Percentiles rank a stretch among this genome's conserved stretches.
Evolutionary conservation across 2,329 filamentous ascomycete species (phyloP).

Genomic region (Metarhizium sp.): DNA sequence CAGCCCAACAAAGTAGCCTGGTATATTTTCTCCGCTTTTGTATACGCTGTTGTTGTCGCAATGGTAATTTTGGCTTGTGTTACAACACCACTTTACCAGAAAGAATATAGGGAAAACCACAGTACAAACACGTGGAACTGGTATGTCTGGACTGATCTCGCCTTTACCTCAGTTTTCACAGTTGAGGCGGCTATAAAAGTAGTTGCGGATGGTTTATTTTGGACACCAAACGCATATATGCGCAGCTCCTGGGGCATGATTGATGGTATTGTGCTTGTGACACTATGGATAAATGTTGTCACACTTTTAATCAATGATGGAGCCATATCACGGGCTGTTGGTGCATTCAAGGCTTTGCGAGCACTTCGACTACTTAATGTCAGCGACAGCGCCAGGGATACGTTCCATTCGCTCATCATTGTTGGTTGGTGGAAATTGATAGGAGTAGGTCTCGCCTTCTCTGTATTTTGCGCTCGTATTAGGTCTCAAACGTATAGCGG

Average conservation of each 20-base stretch:
- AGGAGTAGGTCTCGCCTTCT: slow-evolving; percentile 45
- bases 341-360: slow-evolving; percentile 92
- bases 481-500: no score
- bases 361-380: slow-evolving; percentile 88
- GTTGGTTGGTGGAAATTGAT: slow-evolving; percentile 91
- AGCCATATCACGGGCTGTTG: slow-evolving; percentile 79
- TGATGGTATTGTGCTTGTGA: slow-evolving; percentile 82
- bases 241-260: slow-evolving; percentile 96
- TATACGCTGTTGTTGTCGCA: slow-evolving; percentile 87
- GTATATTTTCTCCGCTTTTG: slow-evolving; percentile 88
- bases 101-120: slow-evolving; percentile 63
- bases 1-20: slow-evolving; percentile 83
- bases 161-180: slow-evolving; percentile 81
- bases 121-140: slow-evolving; percentile 61
- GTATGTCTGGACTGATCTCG: slow-evolving; percentile 91
- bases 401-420: slow-evolving; percentile 93
- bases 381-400: slow-evolving; percentile 89
- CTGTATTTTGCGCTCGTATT: background rate
- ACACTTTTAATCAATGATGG: slow-evolving; percentile 76
- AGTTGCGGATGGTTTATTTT: slow-evolving; percentile 90
- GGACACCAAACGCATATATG: slow-evolving; percentile 95
- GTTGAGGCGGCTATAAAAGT: slow-evolving; percentile 84
- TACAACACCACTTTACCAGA: slow-evolving; percentile 90
- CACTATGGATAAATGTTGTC: slow-evolving; percentile 88
- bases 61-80: slow-evolving; percentile 97